A percentile compares a stretch with the other conserved stretches of the same genome.
Conservation (phyloP, 805 yeast genomes). For the Ogataea degrootiae region DNA sequence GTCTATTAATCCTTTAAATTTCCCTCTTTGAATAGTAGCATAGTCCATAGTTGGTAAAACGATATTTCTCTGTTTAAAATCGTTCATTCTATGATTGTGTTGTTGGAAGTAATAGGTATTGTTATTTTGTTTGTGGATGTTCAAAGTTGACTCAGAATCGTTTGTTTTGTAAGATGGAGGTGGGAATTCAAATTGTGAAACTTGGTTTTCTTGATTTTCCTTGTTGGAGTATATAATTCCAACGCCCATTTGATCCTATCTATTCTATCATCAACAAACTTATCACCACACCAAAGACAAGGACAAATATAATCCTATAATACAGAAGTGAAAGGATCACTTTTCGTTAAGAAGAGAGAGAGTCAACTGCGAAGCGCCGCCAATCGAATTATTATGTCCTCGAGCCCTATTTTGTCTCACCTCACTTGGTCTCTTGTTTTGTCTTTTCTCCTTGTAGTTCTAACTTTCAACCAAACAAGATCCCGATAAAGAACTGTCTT, state of each 20-base stretch:
- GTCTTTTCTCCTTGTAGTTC: conserved; percentile 9
- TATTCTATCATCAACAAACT: too few relatives aligned
- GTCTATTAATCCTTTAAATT: conserved; percentile 17
- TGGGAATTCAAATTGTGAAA: too few relatives aligned
- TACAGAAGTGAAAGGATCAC: neutral
- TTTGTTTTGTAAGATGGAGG: too few relatives aligned
- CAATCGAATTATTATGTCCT: neutral
- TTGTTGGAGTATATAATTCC: too few relatives aligned
- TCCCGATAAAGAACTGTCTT: conserved; percentile 26
- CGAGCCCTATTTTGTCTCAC: neutral
- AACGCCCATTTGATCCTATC: too few relatives aligned
- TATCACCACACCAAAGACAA: too few relatives aligned
- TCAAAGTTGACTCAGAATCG: too few relatives aligned
- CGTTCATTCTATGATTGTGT: neutral
- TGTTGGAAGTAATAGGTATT: too few relatives aligned
- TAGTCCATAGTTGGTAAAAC: neutral
- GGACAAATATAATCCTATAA: too few relatives aligned
- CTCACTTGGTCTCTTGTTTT: neutral
- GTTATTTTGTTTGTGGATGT: too few relatives aligned
- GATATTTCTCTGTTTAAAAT: neutral
- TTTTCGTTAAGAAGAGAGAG: neutral
- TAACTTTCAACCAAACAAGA: conserved; percentile 28
- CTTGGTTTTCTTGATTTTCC: too few relatives aligned
- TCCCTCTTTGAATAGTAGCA: conserved; percentile 15
- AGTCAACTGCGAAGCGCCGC: neutral